These are phyloP conservation scores for Podaxis mareebaensis DNA, from an alignment of 768 basidiomycete species.

Conservation along the genomic window DNA sequence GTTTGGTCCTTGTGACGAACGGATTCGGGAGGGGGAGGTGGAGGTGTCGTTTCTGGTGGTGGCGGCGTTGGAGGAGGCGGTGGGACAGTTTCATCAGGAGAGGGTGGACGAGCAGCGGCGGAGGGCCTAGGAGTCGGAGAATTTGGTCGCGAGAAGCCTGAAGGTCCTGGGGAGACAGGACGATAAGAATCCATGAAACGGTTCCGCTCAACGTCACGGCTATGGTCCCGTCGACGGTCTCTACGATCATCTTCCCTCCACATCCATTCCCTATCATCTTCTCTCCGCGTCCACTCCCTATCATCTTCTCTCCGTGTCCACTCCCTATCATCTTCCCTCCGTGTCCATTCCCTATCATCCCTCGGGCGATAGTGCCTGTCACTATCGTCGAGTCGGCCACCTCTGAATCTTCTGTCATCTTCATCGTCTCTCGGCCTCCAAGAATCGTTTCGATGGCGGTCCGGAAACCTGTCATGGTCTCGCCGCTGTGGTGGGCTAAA, in stretches of 20 bases:
- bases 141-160: conserved; percentile 21
- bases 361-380: conserved; percentile 26
- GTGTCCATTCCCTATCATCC: conserved; percentile 33
- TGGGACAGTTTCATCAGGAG: conserved; percentile 17
- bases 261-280: conserved; percentile 14
- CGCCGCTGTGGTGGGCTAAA: conserved; percentile 43
- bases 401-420: conserved; percentile 29
- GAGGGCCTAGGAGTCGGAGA: conserved; percentile 19
- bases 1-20: conserved; percentile 20
- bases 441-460: conserved; percentile 21
- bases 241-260: conserved; percentile 29
- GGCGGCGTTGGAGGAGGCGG: conserved; percentile 20
- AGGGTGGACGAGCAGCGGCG: conserved; percentile 23
- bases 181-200: conserved; percentile 24
- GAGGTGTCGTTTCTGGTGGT: conserved; percentile 22
- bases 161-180: conserved; percentile 23
- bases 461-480: conserved; percentile 31
- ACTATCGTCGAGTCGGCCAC: conserved; percentile 23
- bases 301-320: too few species aligned
- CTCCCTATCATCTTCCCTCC: too few species aligned
- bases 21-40: conserved; percentile 22
- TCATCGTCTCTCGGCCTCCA: conserved; percentile 31
- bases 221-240: conserved; percentile 21
- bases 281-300: conserved; percentile 27
- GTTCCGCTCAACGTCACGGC: conserved; percentile 25